A percentile compares a stretch with the other conserved stretches of the same genome.
Evolutionary conservation across 1,284 basidiomycete genomes (phyloP).

Genomic region (Irpex sp.): DNA sequence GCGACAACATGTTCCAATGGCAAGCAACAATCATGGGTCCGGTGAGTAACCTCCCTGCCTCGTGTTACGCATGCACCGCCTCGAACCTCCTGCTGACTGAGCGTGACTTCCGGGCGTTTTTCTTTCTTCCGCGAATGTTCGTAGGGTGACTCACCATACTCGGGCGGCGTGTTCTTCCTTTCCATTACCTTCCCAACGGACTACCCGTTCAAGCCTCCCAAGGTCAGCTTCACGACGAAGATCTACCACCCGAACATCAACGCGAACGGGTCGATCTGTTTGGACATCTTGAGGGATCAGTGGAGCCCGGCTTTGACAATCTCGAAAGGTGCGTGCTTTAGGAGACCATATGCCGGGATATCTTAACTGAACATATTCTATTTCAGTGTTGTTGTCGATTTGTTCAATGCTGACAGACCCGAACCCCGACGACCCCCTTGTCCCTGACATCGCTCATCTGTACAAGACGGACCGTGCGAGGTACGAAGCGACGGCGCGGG

Average conservation of each 20-base stretch:
- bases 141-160: slow-evolving; percentile 91
- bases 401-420: slow-evolving; percentile 97
- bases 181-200: slow-evolving; percentile 92
- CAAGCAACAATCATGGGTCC: slow-evolving; percentile 98
- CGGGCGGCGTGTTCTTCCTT: slow-evolving; percentile 96
- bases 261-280: slow-evolving; percentile 96
- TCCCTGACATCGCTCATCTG: slow-evolving; percentile 80
- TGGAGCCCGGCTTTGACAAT: slow-evolving; percentile 99
- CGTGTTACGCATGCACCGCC: slow-evolving; percentile 4
- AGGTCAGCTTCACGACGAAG: slow-evolving; percentile 99
- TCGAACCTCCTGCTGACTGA: neutral
- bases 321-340: slow-evolving; percentile 77
- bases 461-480: slow-evolving; percentile 95
- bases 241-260: slow-evolving; percentile 98
- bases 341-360: neutral
- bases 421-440: slow-evolving; percentile 92
- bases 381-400: slow-evolving; percentile 84
- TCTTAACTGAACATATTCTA: slow-evolving; percentile 1
- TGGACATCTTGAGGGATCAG: slow-evolving; percentile 96
- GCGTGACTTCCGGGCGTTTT: slow-evolving; percentile 15
- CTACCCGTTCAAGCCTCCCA: slow-evolving; percentile 99
- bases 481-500: slow-evolving; percentile 93
- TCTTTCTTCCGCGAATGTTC: neutral
- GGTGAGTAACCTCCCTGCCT: slow-evolving; percentile 45
- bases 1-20: slow-evolving; percentile 98